Evolutionary conservation across 345 rosid species (phyloP), one percentile per base, ranked within the genome.

Genomic region (Gossypium ekmanianum): DNA sequence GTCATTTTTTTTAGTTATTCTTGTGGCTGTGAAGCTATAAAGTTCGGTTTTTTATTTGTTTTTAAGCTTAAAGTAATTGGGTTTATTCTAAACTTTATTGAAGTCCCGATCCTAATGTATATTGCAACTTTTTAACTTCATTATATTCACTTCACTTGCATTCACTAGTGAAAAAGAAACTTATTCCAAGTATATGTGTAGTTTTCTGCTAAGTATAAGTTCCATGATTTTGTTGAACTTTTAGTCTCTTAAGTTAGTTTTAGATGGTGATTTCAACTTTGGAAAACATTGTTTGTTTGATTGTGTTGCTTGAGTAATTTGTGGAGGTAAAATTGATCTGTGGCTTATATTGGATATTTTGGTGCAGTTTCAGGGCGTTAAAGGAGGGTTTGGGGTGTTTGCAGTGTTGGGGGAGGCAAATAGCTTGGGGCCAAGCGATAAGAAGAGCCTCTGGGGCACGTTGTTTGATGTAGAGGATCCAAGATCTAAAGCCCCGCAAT

Each of bases 401-500:
- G 97, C 99, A 52, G 85, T 91, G 55, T 88, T 85, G 80, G 91
- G 94, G 54, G 94, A 87, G 73, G 99, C 88, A 66, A 86, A 85
- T 66, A 92, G 83, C 26, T 48, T 87, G 74, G 78, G 79, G 62
- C 34, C 62, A 11, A 6, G 16, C 58, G 94, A 95, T 78, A 94
- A 86, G 86, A 94, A 90, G 88, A 92, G 79, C 26, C 64, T 79
- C 13, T 94, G 97, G 98, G 79, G 93, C 29, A 75, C 86, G 12
- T 81, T 94, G 65, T 94, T 94, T 51, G 85, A 94, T 65, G 99
- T 92, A 39, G 99, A 95, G 79, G 99, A 95, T 86, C 99, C 98
- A 0, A 89, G 99, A 86, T 86, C 95, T 20, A 95, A 86, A 82
- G 85, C 85, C 82, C 97, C 98, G 55, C 88, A 84, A 70, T 80